Percentiles rank a stretch among this genome's conserved stretches.
These are phyloP conservation scores for Monotropa hypopitys DNA, from an alignment of 179 eudicot species.

Conservation along the genomic window DNA sequence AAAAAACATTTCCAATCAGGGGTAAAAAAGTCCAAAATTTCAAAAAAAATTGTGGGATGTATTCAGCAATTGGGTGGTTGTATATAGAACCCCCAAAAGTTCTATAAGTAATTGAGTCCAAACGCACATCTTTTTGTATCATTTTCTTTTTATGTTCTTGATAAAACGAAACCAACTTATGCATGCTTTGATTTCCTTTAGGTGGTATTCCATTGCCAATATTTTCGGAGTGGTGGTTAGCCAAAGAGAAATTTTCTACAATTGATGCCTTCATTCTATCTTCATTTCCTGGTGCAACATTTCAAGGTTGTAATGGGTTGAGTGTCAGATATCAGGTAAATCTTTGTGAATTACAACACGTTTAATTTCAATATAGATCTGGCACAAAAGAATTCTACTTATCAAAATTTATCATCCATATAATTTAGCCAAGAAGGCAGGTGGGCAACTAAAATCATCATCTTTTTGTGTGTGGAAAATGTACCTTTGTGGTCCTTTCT, in stretches of 20 bases:
- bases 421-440: too few relatives aligned
- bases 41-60: too few relatives aligned
- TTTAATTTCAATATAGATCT: not conserved
- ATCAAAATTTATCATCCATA: not conserved
- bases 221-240: conserved; percentile 93
- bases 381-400: not conserved
- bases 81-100: too few relatives aligned
- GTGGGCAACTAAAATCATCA: not conserved
- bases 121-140: not conserved
- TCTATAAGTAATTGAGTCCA: too few relatives aligned
- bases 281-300: conserved; percentile 79
- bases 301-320: conserved; percentile 78
- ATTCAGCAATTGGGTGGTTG: too few relatives aligned
- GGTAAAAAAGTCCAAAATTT: too few relatives aligned
- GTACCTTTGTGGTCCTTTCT: not conserved
- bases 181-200: conserved; percentile 16
- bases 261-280: conserved; percentile 60
- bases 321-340: conserved; percentile 78
- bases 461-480: not conserved
- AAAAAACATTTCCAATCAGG: too few relatives aligned
- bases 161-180: not conserved
- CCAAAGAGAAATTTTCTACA: conserved; percentile 57
- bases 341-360: not conserved
- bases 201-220: conserved; percentile 83
- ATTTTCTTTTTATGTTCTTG: not conserved